Conservation (phyloP, 352 stramenopile species). For the Pythium graminicola region DNA sequence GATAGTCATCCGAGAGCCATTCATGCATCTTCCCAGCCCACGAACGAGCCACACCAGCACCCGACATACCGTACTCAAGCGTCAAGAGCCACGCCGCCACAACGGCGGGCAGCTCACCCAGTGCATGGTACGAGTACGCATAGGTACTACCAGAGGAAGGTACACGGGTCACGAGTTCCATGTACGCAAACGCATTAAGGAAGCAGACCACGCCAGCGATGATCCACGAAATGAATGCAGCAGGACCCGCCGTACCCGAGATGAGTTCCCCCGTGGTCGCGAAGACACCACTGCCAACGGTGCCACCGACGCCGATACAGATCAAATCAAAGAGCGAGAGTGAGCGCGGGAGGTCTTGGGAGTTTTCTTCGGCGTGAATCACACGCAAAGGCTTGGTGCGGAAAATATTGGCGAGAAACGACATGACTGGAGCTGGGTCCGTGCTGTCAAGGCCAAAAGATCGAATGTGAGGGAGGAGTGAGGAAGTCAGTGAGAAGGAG, state of each 20-base stretch:
- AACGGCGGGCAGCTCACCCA: constrained; percentile 91
- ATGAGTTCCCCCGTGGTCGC: constrained; percentile 78
- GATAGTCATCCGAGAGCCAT: constrained; percentile 47
- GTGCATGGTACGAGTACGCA: constrained; percentile 88
- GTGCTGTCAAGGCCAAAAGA: not conserved
- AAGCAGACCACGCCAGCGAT: constrained; percentile 77
- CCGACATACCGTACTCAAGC: constrained; percentile 91
- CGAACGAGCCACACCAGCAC: constrained; percentile 85
- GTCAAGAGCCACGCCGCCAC: constrained; percentile 83
- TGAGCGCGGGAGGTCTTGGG: constrained; percentile 52
- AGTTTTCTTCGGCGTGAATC: constrained; percentile 69
- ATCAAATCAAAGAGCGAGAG: constrained; percentile 87
- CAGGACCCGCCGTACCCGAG: constrained; percentile 61
- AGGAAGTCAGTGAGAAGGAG: too few relatives aligned
- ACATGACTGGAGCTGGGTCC: constrained; percentile 19
- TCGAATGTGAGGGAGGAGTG: too few relatives aligned
- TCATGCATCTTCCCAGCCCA: constrained; percentile 89
- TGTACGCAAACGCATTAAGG: constrained; percentile 84
- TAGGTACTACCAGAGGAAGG: constrained; percentile 89
- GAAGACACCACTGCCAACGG: constrained; percentile 90
- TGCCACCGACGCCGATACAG: constrained; percentile 88
- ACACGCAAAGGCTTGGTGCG: constrained; percentile 72
- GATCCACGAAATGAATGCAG: constrained; percentile 73
- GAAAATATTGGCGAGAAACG: constrained; percentile 45
- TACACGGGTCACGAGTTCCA: constrained; percentile 83